phyloP scores from a whole-genome alignment of 2,329 filamentous ascomycete species.

The Bimuria novae-zelandiae region DNA sequence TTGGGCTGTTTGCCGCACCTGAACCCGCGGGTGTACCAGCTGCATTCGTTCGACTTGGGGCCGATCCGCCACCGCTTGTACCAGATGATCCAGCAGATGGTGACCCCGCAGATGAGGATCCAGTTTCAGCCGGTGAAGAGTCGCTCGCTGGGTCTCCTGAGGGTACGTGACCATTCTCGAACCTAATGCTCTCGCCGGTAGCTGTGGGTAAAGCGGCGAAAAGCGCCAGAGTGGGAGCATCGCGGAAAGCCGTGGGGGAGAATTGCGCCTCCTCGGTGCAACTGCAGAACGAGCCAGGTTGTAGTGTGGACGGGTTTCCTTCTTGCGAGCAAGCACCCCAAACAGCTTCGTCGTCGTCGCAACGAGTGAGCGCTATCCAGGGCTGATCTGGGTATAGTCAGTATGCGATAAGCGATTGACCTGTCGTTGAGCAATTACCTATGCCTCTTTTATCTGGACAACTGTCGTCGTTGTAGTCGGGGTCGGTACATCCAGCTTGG shows the following conservation, averaged over 20 bases:
- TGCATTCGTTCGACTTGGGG: not conserved
- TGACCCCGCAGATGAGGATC: not conserved
- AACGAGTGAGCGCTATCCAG: conserved; percentile 7
- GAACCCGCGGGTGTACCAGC: not conserved
- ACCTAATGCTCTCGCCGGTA: conserved; percentile 5
- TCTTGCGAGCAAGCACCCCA: conserved; percentile 6
- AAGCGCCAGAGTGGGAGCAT: not conserved
- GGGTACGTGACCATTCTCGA: conserved; percentile 1
- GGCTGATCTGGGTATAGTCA: conserved; percentile 1
- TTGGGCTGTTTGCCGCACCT: not conserved
- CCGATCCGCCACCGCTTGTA: not conserved
- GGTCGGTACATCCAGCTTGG: conserved; percentile 7
- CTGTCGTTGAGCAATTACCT: not conserved
- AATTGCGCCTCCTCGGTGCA: conserved; percentile 1
- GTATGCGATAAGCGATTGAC: not conserved
- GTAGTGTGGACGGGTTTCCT: conserved; percentile 4
- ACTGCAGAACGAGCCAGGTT: not conserved
- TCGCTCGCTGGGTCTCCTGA: conserved; percentile 6
- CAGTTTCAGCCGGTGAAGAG: not conserved
- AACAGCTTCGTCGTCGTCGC: not conserved
- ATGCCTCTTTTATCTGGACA: conserved; percentile 8
- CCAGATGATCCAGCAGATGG: not conserved
- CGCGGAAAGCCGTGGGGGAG: conserved; percentile 1
- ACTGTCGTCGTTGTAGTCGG: conserved; percentile 2
- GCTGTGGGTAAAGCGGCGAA: not conserved